phyloP scores from a whole-genome alignment of 192 early-diverging fungal genomes.

The Coemansia sp. region DNA sequence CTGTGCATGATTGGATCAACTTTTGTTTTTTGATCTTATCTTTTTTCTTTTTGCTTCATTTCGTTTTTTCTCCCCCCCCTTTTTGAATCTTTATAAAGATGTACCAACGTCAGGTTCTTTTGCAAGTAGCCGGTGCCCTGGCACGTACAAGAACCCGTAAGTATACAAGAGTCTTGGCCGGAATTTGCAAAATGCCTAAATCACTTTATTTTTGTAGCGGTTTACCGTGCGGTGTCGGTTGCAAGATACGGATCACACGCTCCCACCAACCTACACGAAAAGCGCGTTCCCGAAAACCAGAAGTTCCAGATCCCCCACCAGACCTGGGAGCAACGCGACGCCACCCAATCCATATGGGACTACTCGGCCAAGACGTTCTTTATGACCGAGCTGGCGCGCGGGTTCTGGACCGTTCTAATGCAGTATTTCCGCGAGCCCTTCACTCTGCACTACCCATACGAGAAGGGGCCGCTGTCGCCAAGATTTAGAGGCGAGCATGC shows the following conservation, averaged over 20 bases:
- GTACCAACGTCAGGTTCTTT: conserved; percentile 36
- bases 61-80: conserved; percentile 17
- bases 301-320: conserved; percentile 41
- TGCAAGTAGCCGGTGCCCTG: conserved; percentile 30
- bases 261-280: conserved; percentile 40
- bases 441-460: conserved; percentile 93
- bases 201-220: too few species aligned
- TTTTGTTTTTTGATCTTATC: neutral
- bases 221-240: too few species aligned
- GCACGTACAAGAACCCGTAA: conserved; percentile 24
- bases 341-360: conserved; percentile 55
- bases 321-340: conserved; percentile 48
- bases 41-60: conserved; percentile 11
- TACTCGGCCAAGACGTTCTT: conserved; percentile 75
- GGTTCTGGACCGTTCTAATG: conserved; percentile 89
- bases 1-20: conserved; percentile 5
- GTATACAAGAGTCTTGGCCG: neutral
- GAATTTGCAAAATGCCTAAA: too few species aligned
- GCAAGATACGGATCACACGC: conserved; percentile 46
- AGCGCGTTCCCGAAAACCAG: conserved; percentile 29
- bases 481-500: conserved; percentile 98
- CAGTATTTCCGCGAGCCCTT: conserved; percentile 94
- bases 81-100: conserved; percentile 11
- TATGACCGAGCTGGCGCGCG: conserved; percentile 87
- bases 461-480: conserved; percentile 91